Evolutionary conservation across 2,329 filamentous ascomycete species (phyloP).

Genomic region (Endoconidiophora laricicola): DNA sequence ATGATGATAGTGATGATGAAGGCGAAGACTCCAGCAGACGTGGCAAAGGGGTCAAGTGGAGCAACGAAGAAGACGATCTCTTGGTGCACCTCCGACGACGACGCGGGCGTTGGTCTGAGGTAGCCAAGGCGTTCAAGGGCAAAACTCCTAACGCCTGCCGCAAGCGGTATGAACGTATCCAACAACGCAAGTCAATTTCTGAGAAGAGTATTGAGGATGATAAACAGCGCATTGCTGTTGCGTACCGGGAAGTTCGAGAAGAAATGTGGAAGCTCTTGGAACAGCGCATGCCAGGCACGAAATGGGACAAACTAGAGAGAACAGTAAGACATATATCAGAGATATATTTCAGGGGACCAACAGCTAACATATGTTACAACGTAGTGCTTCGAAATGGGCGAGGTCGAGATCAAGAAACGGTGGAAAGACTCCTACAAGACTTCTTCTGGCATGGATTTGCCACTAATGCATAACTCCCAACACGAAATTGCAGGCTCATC

Average conservation of each 20-base stretch:
- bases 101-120: slow-evolving; percentile 10
- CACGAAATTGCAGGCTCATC: not conserved
- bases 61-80: slow-evolving; percentile 47
- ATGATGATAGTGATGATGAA: slow-evolving; percentile 4
- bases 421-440: slow-evolving; percentile 6
- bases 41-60: slow-evolving; percentile 58
- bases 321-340: slow-evolving; percentile 30
- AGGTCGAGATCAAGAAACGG: slow-evolving; percentile 11
- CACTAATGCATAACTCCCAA: no score
- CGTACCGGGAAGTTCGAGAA: slow-evolving; percentile 64
- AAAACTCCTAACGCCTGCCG: slow-evolving; percentile 76
- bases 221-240: slow-evolving; percentile 46
- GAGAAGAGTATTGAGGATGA: slow-evolving; percentile 37
- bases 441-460: not conserved
- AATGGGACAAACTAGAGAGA: slow-evolving; percentile 54
- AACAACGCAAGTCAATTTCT: slow-evolving; percentile 46
- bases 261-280: slow-evolving; percentile 70
- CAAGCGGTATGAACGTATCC: slow-evolving; percentile 71
- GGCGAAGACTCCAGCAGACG: slow-evolving; percentile 6
- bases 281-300: slow-evolving; percentile 53
- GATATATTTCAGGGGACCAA: not conserved
- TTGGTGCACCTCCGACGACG: slow-evolving; percentile 9
- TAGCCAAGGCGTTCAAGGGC: slow-evolving; percentile 42
- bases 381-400: slow-evolving; percentile 13
- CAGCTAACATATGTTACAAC: not conserved